Evolutionary conservation across 1,284 basidiomycete genomes (phyloP).

Genomic region (Trichosporon coremiiforme): DNA sequence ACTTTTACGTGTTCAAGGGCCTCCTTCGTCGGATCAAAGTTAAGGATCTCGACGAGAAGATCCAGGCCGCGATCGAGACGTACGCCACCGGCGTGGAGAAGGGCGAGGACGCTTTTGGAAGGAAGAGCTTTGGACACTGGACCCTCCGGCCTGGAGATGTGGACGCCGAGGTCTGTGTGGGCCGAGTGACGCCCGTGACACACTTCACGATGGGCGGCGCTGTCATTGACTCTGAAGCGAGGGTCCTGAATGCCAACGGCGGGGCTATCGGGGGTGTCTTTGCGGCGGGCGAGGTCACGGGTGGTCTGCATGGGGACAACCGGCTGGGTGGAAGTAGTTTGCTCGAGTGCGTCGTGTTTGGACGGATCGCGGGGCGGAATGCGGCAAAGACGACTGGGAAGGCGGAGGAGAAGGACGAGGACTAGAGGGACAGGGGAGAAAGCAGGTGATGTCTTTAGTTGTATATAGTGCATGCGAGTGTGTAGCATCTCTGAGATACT

Average conservation of each 20-base stretch:
- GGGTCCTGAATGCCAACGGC: constrained; percentile 9
- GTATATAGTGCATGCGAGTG: not conserved
- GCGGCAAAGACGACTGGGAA: not conserved
- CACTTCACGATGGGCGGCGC: constrained; percentile 33
- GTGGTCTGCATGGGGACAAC: constrained; percentile 31
- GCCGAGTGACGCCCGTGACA: constrained; percentile 24
- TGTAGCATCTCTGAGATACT: too few relatives aligned
- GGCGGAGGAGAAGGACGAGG: not conserved
- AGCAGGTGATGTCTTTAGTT: not conserved
- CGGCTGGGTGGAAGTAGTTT: constrained; percentile 27
- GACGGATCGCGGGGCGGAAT: constrained; percentile 23
- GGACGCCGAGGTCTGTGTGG: constrained; percentile 25
- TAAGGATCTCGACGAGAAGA: not conserved
- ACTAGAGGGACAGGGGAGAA: too few relatives aligned
- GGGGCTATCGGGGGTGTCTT: constrained; percentile 19
- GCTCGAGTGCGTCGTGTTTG: constrained; percentile 31
- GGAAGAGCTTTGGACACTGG: constrained; percentile 23
- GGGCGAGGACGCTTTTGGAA: constrained; percentile 22
- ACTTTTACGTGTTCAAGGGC: constrained; percentile 31
- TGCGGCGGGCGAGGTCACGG: constrained; percentile 30
- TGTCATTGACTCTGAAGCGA: constrained; percentile 18
- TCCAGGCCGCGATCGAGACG: constrained; percentile 14
- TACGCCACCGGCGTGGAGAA: constrained; percentile 20
- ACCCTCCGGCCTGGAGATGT: constrained; percentile 16
- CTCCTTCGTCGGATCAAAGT: constrained; percentile 21